phyloP scores from a whole-genome alignment of 129 eudicot species.

The Escallonia rubra region DNA sequence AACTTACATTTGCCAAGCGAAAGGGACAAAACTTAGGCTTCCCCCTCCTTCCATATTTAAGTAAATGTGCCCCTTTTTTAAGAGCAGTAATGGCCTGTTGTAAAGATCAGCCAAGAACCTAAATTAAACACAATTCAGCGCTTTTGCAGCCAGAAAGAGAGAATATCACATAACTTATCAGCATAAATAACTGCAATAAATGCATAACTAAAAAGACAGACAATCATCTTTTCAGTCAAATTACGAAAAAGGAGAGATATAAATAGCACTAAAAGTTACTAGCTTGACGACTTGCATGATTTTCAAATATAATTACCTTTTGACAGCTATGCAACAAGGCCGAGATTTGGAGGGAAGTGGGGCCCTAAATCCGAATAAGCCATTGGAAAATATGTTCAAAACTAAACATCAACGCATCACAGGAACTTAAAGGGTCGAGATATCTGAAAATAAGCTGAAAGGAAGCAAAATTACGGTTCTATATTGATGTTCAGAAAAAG shows the following conservation, averaged over 20 bases:
- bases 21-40: slow-evolving; percentile 90
- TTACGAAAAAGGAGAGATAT: too few species aligned
- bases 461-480: background rate
- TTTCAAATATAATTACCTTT: background rate
- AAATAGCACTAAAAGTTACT: too few species aligned
- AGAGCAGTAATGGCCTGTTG: slow-evolving; percentile 96
- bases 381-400: background rate
- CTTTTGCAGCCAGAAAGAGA: slow-evolving; percentile 9
- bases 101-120: slow-evolving; percentile 26
- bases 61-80: slow-evolving; percentile 87
- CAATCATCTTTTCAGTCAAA: background rate
- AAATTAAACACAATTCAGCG: slow-evolving; percentile 19
- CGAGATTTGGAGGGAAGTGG: background rate
- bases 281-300: background rate
- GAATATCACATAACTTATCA: background rate
- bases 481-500: background rate
- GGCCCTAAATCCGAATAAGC: background rate
- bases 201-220: background rate
- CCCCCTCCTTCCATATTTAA: slow-evolving; percentile 97
- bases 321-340: background rate
- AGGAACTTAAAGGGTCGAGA: background rate
- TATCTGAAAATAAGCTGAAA: background rate
- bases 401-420: too few species aligned
- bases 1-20: slow-evolving; percentile 90
- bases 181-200: background rate